Evolutionary conservation across 768 basidiomycete genomes (phyloP).

Genomic region (Amanita rimosa): DNA sequence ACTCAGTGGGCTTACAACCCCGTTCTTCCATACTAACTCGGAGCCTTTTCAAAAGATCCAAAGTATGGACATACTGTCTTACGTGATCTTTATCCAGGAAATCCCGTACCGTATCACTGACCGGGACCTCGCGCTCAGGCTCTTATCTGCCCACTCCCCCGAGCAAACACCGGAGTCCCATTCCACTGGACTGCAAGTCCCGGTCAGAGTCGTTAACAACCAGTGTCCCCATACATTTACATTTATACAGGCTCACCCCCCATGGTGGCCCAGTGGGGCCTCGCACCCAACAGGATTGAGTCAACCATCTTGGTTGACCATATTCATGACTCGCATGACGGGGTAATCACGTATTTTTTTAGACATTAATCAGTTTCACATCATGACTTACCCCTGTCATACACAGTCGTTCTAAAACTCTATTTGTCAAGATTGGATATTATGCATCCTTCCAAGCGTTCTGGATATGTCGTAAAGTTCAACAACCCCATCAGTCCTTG

Average conservation of each 20-base stretch:
- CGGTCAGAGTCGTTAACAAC: no score
- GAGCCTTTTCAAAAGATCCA: background rate
- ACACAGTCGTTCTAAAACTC: slow-evolving; percentile 36
- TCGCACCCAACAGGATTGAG: no score
- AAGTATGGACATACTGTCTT: no score
- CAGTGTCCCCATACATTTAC: no score
- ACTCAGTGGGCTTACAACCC: background rate
- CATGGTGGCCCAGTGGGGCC: no score
- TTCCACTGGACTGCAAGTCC: no score
- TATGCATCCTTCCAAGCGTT: slow-evolving; percentile 14
- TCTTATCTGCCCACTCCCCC: background rate
- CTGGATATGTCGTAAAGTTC: slow-evolving; percentile 26
- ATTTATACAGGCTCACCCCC: no score
- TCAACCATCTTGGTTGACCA: background rate
- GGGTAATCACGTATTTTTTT: slow-evolving; percentile 9
- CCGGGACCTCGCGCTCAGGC: background rate
- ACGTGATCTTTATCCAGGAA: background rate
- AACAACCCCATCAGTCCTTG: slow-evolving; percentile 28
- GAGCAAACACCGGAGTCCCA: background rate
- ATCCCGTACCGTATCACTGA: no score
- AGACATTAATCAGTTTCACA: slow-evolving; percentile 23
- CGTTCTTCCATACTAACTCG: background rate
- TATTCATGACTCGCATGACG: background rate
- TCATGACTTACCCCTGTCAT: slow-evolving; percentile 21
- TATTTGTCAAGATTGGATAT: slow-evolving; percentile 25